These are phyloP conservation scores for Fusarium sambucinum DNA, from an alignment of 2,329 filamentous ascomycete species.

Conservation along the genomic window DNA sequence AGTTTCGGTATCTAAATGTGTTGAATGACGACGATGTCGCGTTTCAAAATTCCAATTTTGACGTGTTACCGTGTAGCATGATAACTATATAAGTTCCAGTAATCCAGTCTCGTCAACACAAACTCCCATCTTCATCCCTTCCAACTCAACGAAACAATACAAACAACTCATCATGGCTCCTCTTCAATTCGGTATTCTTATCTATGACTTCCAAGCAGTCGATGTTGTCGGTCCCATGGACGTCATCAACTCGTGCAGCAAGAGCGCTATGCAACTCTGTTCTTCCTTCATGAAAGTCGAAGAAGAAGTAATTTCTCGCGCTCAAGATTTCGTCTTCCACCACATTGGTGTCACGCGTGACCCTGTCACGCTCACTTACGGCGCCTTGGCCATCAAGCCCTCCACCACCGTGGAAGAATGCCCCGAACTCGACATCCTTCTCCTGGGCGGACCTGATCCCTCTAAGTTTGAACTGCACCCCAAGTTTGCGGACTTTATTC, in stretches of 20 bases:
- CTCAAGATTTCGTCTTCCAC: constrained; percentile 51
- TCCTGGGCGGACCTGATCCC: constrained; percentile 52
- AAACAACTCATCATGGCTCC: constrained; percentile 16
- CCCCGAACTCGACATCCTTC: constrained; percentile 54
- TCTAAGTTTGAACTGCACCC: constrained; percentile 47
- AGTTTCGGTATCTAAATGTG: background rate
- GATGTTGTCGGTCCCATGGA: constrained; percentile 52
- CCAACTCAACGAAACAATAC: background rate
- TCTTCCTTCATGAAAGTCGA: constrained; percentile 33
- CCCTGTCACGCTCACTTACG: constrained; percentile 38
- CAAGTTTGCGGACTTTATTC: constrained; percentile 50
- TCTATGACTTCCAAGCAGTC: constrained; percentile 52
- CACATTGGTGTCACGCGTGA: constrained; percentile 52
- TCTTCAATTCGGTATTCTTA: constrained; percentile 35
- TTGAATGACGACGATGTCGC: background rate
- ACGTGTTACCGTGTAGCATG: background rate
- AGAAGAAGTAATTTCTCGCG: constrained; percentile 37
- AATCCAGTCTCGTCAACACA: background rate
- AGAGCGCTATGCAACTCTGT: constrained; percentile 25
- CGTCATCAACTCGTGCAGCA: constrained; percentile 47
- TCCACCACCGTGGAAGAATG: constrained; percentile 51
- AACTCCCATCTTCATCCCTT: background rate
- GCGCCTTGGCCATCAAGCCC: constrained; percentile 44
- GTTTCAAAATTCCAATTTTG: background rate
- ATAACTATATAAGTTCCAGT: background rate